phyloP scores from a whole-genome alignment of 2,329 filamentous ascomycete genomes.

The Aureobasidium leucospermi region DNA sequence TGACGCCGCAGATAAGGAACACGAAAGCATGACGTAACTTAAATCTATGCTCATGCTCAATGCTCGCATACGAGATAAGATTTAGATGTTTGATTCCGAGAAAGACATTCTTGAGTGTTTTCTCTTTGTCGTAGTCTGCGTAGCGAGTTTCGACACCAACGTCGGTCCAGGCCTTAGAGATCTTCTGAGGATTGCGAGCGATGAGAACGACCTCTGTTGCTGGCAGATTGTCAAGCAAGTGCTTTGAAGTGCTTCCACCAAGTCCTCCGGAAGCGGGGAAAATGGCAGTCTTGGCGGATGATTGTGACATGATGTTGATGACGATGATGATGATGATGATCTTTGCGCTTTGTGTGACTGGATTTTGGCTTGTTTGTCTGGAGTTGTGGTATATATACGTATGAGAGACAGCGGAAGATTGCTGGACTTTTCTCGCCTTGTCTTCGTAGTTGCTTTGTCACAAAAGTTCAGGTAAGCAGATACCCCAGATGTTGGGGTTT shows the following conservation, averaged over 20 bases:
- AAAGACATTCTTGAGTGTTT: background rate
- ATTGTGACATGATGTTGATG: too few species aligned
- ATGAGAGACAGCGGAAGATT: too few species aligned
- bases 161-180: background rate
- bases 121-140: background rate
- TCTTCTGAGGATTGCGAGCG: background rate
- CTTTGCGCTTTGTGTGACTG: too few species aligned
- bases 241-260: background rate
- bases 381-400: too few species aligned
- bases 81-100: background rate
- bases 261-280: background rate
- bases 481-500: too few species aligned
- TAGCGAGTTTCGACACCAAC: background rate
- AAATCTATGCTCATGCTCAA: background rate
- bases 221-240: background rate
- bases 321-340: too few species aligned
- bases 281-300: background rate
- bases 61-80: background rate
- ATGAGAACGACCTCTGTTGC: background rate
- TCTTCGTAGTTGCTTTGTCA: too few species aligned
- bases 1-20: background rate
- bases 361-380: too few species aligned
- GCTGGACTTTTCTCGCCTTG: too few species aligned
- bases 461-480: too few species aligned
- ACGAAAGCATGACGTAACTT: background rate